Base-by-base conservation (phyloP, 352 stramenopile species). In the Thraustochytrium striatum region DNA sequence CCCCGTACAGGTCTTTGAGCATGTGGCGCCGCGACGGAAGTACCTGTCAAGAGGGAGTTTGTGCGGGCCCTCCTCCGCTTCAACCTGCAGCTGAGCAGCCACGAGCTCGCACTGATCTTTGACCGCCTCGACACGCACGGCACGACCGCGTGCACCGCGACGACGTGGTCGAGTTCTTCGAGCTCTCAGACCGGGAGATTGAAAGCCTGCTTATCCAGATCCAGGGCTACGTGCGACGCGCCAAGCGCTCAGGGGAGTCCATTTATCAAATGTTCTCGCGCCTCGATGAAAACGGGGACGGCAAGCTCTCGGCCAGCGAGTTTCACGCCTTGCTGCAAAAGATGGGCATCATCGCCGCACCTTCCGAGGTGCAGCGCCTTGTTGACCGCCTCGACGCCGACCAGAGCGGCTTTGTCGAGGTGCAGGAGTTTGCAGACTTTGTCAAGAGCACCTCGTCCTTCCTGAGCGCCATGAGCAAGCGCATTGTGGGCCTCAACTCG, bases 101-200 rank as follows among this genome's bases (percentile, higher is more conserved):
- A 16, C 19, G 69, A 79, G 3, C 33, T 79, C 9, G 69, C 69
- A 13, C 5, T 19, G 16, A 73, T 79, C 33, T 79, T 79, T 30
- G 69, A 79, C 57, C 52, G 28, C 50, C 69, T 79, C n/a, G 69
- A 79, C 33, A 16, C 53, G 5, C 19, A 32, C 28, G 52, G 57
- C 0, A 21, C 35, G 19, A 69, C 30, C n/a, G 35, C 13, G 69
- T 79, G 0, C 30, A 53, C 13, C 69, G 69, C 28, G 69, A 79
- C 9, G 69, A 79, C 55, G 57, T 79, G 3, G 36, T 79, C 19
- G 69, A 79, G 7, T 79, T 79, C 33, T 79, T 79, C 41, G 69
- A 79, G 39, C 55, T 79, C 2, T 69, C 69, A 7, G 69, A 79
- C 52, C 72, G 50, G 33, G 69, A 79, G 57, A 1, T 79, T n/a